Evolutionary conservation across 2,329 filamentous ascomycete genomes (phyloP), one percentile per base, ranked within the genome.

Genomic region (Diaporthe citriasiana): DNA sequence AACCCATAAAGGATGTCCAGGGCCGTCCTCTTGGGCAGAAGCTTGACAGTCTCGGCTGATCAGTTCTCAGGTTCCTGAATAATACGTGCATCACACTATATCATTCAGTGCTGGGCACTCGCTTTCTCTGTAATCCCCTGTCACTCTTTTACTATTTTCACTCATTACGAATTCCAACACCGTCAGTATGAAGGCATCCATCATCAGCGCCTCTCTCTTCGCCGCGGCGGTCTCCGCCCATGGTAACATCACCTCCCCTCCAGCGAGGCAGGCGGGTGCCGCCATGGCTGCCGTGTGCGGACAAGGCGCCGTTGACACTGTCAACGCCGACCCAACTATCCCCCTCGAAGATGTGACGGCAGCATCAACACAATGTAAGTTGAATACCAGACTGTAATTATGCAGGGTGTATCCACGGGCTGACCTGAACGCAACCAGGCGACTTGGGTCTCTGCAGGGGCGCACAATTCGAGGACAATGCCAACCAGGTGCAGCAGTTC

Each of bases 361-460:
- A 40, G 68, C 77, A 10, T 71, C 74, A 6, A 69, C 80, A 7
- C 73, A 74, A 17, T 83, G 82, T 83, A 77, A 69, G 80, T 76
- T 10, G 17, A 27, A 13, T 22, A 19, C 12, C 57, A 17, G 19
- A 12, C 19, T 33, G 5, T 17, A 27, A 19, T 22, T 17, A 13
- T 51, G 4, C 9, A 15, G 12, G 15, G 47, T 5, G 5, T 3
- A 6, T 45, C 4, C 60, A 40, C 27, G 40, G 30, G 4, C 76
- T 77, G 71, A 75, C 76, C 50, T 59, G 22, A 55, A 27, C 71
- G 12, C 68, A 66, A 9, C 70, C 60, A 77, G 82, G 84, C 81
- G 83, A 86, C 75, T 78, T 87, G 53, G 84, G 83, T 76, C 84
- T 87, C 71, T 88, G 87, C 83, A 85, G 84, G 74, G 86, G 86